Conservation (phyloP, 176 grass and related monocot species). For the Oryza australiensis region DNA sequence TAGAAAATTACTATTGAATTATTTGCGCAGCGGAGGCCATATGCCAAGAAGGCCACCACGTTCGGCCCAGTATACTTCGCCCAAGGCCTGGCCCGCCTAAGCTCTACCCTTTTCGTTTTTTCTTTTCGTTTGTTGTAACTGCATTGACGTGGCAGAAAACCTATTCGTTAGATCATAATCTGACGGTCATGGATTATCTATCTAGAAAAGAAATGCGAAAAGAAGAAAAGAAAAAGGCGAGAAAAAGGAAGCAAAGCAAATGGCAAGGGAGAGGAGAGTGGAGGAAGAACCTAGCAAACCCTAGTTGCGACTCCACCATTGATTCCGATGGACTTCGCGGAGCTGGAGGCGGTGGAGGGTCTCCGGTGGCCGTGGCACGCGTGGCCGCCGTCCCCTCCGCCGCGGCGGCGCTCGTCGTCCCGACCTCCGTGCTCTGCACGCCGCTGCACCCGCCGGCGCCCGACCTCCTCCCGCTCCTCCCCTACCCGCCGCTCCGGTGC, state of each 20-base stretch:
- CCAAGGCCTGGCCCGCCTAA: neutral
- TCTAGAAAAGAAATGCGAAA: neutral
- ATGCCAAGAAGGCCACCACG: neutral
- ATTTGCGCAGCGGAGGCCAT: neutral
- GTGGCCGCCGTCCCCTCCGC: constrained; percentile 70
- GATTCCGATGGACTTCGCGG: constrained; percentile 87
- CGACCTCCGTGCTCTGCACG: constrained; percentile 78
- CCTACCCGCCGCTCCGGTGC: constrained; percentile 77
- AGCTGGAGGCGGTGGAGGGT: constrained; percentile 97
- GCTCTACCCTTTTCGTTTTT: neutral
- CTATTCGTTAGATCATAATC: neutral
- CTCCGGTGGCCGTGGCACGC: constrained; percentile 94
- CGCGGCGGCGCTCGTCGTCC: constrained; percentile 84
- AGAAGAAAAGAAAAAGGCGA: neutral
- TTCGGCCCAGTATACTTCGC: neutral
- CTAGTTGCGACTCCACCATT: constrained; percentile 30
- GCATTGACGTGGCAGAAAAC: neutral
- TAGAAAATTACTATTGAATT: too few relatives aligned
- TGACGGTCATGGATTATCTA: neutral
- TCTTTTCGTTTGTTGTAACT: neutral
- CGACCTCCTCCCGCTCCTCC: constrained; percentile 73
- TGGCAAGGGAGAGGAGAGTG: neutral
- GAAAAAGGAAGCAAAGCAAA: neutral
- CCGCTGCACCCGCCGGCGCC: constrained; percentile 61
- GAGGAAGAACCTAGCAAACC: constrained; percentile 40